Percentiles rank a stretch among this genome's conserved stretches.
These are phyloP conservation scores for Hydrangea macrophylla DNA, from an alignment of 148 eudicot genomes.

Conservation along the genomic window DNA sequence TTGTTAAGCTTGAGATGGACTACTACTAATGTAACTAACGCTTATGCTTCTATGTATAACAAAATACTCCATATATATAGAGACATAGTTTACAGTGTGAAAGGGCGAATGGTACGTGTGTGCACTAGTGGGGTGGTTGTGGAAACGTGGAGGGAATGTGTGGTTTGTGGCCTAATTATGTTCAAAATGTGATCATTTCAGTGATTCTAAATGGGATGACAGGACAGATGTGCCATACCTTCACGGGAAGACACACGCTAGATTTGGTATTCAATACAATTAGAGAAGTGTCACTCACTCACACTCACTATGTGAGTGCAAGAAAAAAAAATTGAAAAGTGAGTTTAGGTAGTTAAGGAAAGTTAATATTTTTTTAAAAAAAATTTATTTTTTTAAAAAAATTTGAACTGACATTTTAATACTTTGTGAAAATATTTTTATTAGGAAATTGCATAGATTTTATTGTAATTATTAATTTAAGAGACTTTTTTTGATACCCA, in stretches of 20 bases:
- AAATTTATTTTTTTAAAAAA: too few relatives aligned
- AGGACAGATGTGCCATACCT: neutral
- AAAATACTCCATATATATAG: neutral
- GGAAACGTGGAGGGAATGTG: constrained; percentile 12
- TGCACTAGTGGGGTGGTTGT: constrained; percentile 25
- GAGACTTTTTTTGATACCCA: too few relatives aligned
- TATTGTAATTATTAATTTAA: too few relatives aligned
- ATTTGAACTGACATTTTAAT: too few relatives aligned
- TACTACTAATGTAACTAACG: neutral
- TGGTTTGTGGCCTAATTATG: neutral
- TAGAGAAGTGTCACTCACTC: too few relatives aligned
- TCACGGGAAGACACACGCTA: neutral
- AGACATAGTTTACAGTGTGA: neutral
- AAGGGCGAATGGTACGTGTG: neutral
- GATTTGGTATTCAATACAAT: too few relatives aligned
- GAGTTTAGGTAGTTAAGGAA: too few relatives aligned
- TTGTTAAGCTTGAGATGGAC: neutral
- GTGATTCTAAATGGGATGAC: neutral
- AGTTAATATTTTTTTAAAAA: too few relatives aligned
- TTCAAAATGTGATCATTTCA: constrained; percentile 16
- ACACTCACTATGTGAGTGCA: too few relatives aligned
- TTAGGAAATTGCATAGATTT: too few relatives aligned
- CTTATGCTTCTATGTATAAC: neutral
- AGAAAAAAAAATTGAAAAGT: too few relatives aligned
- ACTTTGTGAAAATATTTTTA: too few relatives aligned